Evolutionary conservation across 192 early-diverging fungal species (phyloP).

Genomic region (Coemansia sp.): DNA sequence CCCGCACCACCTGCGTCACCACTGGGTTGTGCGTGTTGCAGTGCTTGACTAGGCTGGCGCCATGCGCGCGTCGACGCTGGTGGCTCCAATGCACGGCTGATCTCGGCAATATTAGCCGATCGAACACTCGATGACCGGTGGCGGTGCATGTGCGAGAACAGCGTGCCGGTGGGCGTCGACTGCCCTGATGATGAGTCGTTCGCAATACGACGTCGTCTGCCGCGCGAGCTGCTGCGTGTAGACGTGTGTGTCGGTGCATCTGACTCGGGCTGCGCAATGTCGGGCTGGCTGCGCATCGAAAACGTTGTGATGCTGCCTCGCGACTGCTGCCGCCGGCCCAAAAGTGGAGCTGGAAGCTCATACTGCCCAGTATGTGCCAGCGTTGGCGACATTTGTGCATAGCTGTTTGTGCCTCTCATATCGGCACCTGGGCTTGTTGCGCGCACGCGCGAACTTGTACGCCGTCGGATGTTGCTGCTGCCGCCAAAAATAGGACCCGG

Average conservation of each 20-base stretch:
- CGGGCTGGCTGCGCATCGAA: constrained; percentile 11
- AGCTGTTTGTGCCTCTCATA: background rate
- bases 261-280: constrained; percentile 7
- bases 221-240: constrained; percentile 7
- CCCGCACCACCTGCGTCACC: constrained; percentile 2
- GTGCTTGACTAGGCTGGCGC: background rate
- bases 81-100: background rate
- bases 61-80: background rate
- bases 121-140: constrained; percentile 10
- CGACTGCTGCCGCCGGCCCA: constrained; percentile 1
- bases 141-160: constrained; percentile 20
- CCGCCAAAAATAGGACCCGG: background rate
- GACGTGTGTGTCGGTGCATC: constrained; percentile 4
- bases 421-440: constrained; percentile 3
- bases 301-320: constrained; percentile 12
- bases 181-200: constrained; percentile 34
- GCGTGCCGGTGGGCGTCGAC: constrained; percentile 27
- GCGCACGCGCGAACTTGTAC: background rate
- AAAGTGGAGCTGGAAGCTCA: background rate
- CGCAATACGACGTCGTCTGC: constrained; percentile 12
- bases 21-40: background rate
- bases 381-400: constrained; percentile 8
- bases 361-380: background rate
- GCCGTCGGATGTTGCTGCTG: constrained; percentile 10
- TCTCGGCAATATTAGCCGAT: constrained; percentile 8